Base-by-base conservation (phyloP, 306 rosid species). In the Pterocarpus santalinus region DNA sequence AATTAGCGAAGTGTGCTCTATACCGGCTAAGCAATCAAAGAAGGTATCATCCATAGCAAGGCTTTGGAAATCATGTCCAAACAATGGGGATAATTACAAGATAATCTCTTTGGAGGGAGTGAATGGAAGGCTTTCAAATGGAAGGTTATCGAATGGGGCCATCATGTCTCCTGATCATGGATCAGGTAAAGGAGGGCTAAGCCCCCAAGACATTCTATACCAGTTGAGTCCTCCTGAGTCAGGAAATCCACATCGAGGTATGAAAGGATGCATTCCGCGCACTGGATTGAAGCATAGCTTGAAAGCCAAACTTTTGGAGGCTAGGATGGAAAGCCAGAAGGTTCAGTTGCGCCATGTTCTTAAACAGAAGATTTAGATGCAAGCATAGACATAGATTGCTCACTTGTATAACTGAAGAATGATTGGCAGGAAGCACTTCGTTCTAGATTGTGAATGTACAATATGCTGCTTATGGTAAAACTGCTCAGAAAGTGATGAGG, bases 341-440 rank as follows among this genome's bases (percentile, higher is more conserved):
- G 80, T 95, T 64, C 98, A 95, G 77, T 70, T 95, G 82, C 95
- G 97, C 61, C 97, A 95, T 63, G 97, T 93, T 70, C 99, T 95
- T 73, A 93, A 91, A 65, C 97, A 95, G 84, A 95, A 91, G 95
- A 84, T 85, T 80, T 92, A 89, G 91, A 57, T 65, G 58, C 62
- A 62, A 76, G 75, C 66, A 9, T 69, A 68, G 76, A 64, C 73
- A 47, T 65, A 69, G 70, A 64, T 80, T 85, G 76, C 76, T 30
- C 75, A 13, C 57, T 28, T n/a, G 71, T 77, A 49, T 71, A 35
- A 30, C 73, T 16, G 35, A 62, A 65, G 72, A 69, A 79, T 57
- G 65, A 68, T 35, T 32, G n/a, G 14, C 63, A 75, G 76, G 74
- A 74, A 72, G 86, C 67, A 66, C 74, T 73, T 63, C 81, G 52